Evolutionary conservation across 1,284 basidiomycete species (phyloP), one percentile per base, ranked within the genome.

Genomic region (Sphagnurus paluster): DNA sequence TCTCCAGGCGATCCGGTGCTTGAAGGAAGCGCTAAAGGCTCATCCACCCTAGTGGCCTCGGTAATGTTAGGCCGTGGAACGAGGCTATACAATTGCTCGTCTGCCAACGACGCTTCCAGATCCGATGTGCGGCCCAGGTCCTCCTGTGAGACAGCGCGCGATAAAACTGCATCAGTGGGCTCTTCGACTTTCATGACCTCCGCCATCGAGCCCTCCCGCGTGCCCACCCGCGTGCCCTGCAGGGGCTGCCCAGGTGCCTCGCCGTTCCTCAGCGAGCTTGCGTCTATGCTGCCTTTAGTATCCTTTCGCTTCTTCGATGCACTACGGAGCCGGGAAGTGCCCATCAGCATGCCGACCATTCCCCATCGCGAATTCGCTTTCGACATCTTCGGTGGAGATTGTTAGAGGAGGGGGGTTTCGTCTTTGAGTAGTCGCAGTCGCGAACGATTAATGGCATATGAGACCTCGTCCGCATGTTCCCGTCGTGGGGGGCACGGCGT

Each of bases 321-420:
- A 13, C 39, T 14, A 5, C 46, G 45, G 23, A 53, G 44, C 30
- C 42, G 45, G 30, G 49, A 42, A 17, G 32, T 19, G 25, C 48
- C 44, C 39, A 54, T 53, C 16, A 53, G 42, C 39, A 49, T 20
- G 11, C 52, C 52, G 5, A 56, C 42, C 30, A 56, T 44, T 7
- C 49, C 50, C 40, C 53, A 56, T 43, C 49, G 46, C 10, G 54
- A 56, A 23, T 26, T 36, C 6, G 41, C 36, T 20, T 21, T 43
- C 37, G 49, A 41, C 52, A 56, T 56, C 21, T 25, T 11, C 26
- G 16, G 25, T 20, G n/a, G 21, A 35, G 17, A 8, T 11, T n/a
- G 4, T 34, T 26, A 30, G 30, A n/a, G 21, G 19, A 17, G 11
- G 9, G 32, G 7, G 9, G 32, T 23, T n/a, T n/a, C n/a, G n/a